Evolutionary conservation across 768 basidiomycete genomes (phyloP), one percentile per base, ranked within the genome.

Genomic region (Dioszegia crocea): DNA sequence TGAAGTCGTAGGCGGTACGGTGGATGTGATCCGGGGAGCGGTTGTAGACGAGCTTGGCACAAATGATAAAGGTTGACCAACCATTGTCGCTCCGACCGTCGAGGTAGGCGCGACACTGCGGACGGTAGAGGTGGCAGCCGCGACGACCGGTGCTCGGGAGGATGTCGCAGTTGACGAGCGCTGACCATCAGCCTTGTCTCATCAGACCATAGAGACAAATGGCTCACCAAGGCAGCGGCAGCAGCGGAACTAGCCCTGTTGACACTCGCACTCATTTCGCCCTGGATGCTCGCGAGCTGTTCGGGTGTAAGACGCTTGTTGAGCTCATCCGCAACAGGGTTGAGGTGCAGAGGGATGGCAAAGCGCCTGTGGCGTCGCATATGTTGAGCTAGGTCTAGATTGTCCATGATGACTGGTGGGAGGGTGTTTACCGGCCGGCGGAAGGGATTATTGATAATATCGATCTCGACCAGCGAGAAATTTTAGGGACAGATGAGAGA

Each of bases 261-360:
- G 3, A 46, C 53, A 31, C 43, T 46, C 4, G 39, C 38, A 27
- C 53, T 60, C 27, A 40, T 27, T n/a, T 43, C 50, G 29, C 52
- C 40, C 29, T 60, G 59, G n/a, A 53, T 53, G 49, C 59, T 60
- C 23, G 33, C 31, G 16, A 60, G 26, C 39, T 60, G 52, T 16
- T 48, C 52, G 11, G 59, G 59, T 16, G 59, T 55, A 21, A 55
- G 40, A 45, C 53, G 51, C 52, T 54, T 49, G 9, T 19, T 39
- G 2, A 59, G 47, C 16, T 19, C 48, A 33, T 46, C 43, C 19
- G n/a, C 54, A 43, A 45, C 44, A 0, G 31, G 10, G 29, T 45
- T 29, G n/a, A 46, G 44, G 19, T 56, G 43, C 0, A 56, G 29
- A 4, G 44, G 54, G 19, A 45, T 46, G 27, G 44, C 41, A n/a